phyloP scores from a whole-genome alignment of 257 asterid species.

The Ligustrum vulgare region DNA sequence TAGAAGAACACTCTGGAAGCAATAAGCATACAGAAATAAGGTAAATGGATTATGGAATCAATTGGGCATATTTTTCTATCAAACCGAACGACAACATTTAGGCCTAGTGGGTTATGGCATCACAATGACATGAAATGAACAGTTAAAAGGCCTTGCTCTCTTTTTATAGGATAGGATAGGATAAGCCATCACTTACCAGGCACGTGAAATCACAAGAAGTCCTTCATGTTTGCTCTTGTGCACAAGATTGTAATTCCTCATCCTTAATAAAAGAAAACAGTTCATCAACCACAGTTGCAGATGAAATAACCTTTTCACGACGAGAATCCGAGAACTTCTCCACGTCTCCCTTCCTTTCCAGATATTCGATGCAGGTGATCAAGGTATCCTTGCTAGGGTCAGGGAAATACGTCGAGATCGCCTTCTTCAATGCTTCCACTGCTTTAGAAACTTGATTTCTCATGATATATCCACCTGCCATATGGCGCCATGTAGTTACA shows the following conservation, averaged over 20 bases:
- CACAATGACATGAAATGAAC: too few relatives aligned
- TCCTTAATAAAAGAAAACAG: slow-evolving; percentile 19
- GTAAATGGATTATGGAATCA: too few relatives aligned
- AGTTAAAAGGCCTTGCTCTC: too few relatives aligned
- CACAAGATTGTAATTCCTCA: slow-evolving; percentile 1
- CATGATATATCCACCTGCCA: slow-evolving; percentile 54
- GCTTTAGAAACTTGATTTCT: slow-evolving; percentile 39
- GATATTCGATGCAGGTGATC: slow-evolving; percentile 42
- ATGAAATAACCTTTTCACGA: slow-evolving; percentile 28
- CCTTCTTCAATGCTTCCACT: slow-evolving; percentile 56
- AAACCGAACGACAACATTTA: too few relatives aligned
- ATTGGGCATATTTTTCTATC: too few relatives aligned
- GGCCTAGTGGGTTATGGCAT: too few relatives aligned
- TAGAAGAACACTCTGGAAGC: too few relatives aligned
- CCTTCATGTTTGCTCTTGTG: neutral
- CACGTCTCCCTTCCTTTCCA: slow-evolving; percentile 37
- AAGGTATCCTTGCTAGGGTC: slow-evolving; percentile 38
- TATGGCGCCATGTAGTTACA: slow-evolving; percentile 51
- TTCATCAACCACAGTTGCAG: slow-evolving; percentile 29
- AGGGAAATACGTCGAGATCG: slow-evolving; percentile 41
- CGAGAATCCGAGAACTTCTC: slow-evolving; percentile 21
- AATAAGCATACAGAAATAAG: too few relatives aligned
- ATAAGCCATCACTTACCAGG: neutral
- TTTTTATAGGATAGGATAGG: too few relatives aligned
- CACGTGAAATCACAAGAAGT: neutral